Base-by-base conservation (phyloP, 164 flowering plant species). In the Pachysandra terminalis region DNA sequence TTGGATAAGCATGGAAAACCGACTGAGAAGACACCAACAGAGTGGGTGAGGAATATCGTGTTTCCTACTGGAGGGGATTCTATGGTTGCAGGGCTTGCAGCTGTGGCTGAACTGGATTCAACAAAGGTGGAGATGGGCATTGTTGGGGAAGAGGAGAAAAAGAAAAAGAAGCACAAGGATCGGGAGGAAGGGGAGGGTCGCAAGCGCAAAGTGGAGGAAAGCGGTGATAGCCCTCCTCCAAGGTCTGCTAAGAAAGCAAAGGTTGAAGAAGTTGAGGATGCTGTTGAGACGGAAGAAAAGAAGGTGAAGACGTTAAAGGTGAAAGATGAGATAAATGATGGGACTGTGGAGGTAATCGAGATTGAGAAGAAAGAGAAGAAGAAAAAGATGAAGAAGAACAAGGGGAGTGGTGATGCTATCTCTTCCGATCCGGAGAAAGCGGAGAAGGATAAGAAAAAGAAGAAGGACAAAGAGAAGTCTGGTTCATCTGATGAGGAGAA, bases 1-100 rank as follows among this genome's bases (percentile, higher is more conserved):
- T 75, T 89, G 76, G 82, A 81, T 74, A 87, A 85, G 81, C 90
- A 81, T 61, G 95, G 95, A 63, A 89, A 87, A 79, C 89, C 90
- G 0, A 89, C 83, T 75, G 87, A 84, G 75, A 84, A 56, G 15
- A 89, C 91, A 16, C 95, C 95, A 10, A 64, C 70, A 19, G 91
- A 89, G 71, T 89, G 95, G 95, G 0, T 49, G 73, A 82, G 90
- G 73, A 89, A 89, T 78, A 81, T 85, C 61, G 86, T 77, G 59
- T 77, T 87, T 48, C 91, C 88, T 0, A 51, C 86, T 14, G 91
- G 94, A 24, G 90, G 86, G 55, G 91, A 89, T 80, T 68, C 86
- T 41, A 32, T 82, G 71, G 75, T 89, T 70, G 94, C 94, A 0
- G 54, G 84, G 21, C 71, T 78, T 60, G 90, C 91, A 2, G 91